Conservation (phyloP, 192 early-diverging fungal genomes). For the Coemansia sp. region DNA sequence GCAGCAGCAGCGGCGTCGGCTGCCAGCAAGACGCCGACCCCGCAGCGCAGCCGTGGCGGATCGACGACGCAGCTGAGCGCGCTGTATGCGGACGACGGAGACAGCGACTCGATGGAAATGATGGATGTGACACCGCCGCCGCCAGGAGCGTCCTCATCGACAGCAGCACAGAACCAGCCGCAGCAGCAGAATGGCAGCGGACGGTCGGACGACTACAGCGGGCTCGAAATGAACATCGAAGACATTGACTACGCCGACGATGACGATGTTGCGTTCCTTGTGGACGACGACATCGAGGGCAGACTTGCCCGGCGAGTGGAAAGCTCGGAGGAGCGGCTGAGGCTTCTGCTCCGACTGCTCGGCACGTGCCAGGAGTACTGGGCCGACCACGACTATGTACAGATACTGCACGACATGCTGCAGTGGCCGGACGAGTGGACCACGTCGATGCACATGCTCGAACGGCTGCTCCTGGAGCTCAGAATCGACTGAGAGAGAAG, state of each 20-base stretch:
- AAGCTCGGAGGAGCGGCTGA: slow-evolving; percentile 42
- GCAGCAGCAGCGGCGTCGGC: slow-evolving; percentile 27
- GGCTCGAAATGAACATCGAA: slow-evolving; percentile 34
- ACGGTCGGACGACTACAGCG: neutral
- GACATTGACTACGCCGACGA: slow-evolving; percentile 20
- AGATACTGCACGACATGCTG: slow-evolving; percentile 41
- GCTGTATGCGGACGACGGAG: neutral
- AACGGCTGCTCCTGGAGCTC: slow-evolving; percentile 49
- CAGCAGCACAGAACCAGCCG: too few species aligned
- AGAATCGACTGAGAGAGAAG: slow-evolving; percentile 34
- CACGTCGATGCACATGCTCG: slow-evolving; percentile 56
- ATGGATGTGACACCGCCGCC: slow-evolving; percentile 26
- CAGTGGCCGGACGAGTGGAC: slow-evolving; percentile 56
- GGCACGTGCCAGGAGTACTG: slow-evolving; percentile 51
- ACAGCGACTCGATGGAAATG: slow-evolving; percentile 6
- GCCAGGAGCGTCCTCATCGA: neutral
- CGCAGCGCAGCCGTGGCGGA: slow-evolving; percentile 47
- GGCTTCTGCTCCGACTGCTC: slow-evolving; percentile 36
- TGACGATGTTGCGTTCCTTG: slow-evolving; percentile 17
- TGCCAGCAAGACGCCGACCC: slow-evolving; percentile 42
- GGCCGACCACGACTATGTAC: slow-evolving; percentile 55
- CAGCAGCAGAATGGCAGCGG: neutral
- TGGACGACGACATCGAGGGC: slow-evolving; percentile 30
- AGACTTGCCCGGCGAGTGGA: slow-evolving; percentile 34
- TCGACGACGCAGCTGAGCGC: slow-evolving; percentile 27